A percentile compares a stretch with the other conserved stretches of the same genome.
Evolutionary conservation across 1,139 yeast species (phyloP).

Genomic region (Geotrichum cucujoidarum): DNA sequence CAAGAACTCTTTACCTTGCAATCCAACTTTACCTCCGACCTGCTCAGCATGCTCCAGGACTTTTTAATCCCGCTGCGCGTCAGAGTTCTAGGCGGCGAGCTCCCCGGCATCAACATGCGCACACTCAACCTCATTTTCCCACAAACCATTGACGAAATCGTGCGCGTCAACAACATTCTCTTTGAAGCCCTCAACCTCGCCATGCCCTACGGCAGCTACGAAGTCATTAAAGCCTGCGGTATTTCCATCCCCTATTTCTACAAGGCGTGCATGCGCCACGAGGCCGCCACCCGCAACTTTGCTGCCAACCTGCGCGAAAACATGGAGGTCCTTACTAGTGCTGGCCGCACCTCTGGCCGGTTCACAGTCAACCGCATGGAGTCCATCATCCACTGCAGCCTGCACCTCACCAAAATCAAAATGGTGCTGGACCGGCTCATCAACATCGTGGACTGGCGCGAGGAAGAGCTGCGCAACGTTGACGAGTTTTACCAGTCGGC

Average conservation of each 20-base stretch:
- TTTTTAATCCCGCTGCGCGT: constrained; percentile 76
- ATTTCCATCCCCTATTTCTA: constrained; percentile 81
- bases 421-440: constrained; percentile 58
- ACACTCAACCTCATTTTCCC: constrained; percentile 77
- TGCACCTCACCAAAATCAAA: constrained; percentile 67
- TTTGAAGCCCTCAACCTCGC: constrained; percentile 71
- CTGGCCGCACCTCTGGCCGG: constrained; percentile 22
- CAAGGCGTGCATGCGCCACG: constrained; percentile 88
- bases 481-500: constrained; percentile 50
- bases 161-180: constrained; percentile 79
- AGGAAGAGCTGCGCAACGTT: constrained; percentile 35
- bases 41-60: constrained; percentile 70
- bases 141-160: constrained; percentile 90
- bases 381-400: constrained; percentile 61
- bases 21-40: constrained; percentile 62
- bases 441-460: constrained; percentile 37
- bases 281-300: constrained; percentile 73
- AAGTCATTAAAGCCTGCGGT: constrained; percentile 72
- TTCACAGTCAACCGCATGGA: constrained; percentile 62
- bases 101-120: constrained; percentile 47
- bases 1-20: constrained; percentile 67
- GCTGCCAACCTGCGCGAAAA: constrained; percentile 38
- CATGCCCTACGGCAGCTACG: constrained; percentile 61
- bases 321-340: constrained; percentile 16
- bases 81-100: constrained; percentile 53